Evolutionary conservation across 78 protist species (phyloP), one percentile per base, ranked within the genome.

Genomic region (Goniomonas avonlea): DNA sequence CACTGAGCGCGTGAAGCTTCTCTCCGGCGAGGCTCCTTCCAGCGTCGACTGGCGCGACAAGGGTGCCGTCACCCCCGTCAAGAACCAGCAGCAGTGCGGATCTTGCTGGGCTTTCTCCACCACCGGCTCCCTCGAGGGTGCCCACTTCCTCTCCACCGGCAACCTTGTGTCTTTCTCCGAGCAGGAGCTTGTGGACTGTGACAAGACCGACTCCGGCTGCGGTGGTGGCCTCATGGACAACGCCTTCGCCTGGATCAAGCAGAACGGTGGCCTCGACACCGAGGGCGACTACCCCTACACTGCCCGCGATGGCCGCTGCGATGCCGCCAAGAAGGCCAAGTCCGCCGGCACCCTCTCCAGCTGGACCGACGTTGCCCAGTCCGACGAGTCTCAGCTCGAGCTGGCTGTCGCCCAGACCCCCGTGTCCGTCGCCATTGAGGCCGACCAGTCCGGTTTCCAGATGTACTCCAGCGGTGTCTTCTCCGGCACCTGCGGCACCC

Each of bases 91-190:
- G 27, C 80, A 88, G 78, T 90, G 94, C 77, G 94, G 94, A 29
- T 80, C 84, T 25, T 90, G 94, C 83, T 90, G 88, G 88, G 83
- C 94, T 17, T 86, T 90, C 83, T 55, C 88, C 3, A 65, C 91
- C 5, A 58, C 82, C 20, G 80, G 47, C 7, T 1, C 43, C 23
- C 45, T 63, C 15, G 68, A 48, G 68, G 73, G 63, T 47, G 74
- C 80, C 47, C 80, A 70, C 41, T 63, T 63, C 71, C 71, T 63
- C 8, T 15, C 39, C 1, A 39, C 69, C 68, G 65, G 74, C 39
- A 25, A 80, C 38, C 74, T 61, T 25, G 48, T 48, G 39, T 53
- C 69, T 4, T 58, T 81, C 40, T 81, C 85, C 21, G 73, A 58
- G 71, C 85, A 81, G 74, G 35, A 81, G 53, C 85, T 81, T 17